A percentile compares a stretch with the other conserved stretches of the same genome.
These are phyloP conservation scores for Calocera cornea DNA, from an alignment of 768 basidiomycete genomes.

Conservation along the genomic window DNA sequence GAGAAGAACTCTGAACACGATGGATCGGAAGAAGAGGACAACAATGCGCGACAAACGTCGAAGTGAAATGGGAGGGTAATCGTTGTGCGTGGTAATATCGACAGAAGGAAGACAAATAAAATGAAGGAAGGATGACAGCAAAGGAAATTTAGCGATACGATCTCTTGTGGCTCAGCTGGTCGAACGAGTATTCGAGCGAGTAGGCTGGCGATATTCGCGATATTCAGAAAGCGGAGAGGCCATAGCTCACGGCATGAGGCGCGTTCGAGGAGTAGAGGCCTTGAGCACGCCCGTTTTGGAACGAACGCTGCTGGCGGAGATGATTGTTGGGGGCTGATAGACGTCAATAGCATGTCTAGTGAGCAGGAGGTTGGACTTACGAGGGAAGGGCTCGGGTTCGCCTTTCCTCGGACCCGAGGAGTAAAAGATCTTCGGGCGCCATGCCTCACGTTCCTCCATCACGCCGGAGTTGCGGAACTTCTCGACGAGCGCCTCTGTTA, in stretches of 20 bases:
- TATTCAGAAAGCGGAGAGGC: neutral
- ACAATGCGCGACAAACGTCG: neutral
- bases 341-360: neutral
- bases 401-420: conserved; percentile 62
- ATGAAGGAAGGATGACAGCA: neutral
- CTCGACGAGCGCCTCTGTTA: conserved; percentile 79
- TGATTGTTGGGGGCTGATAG: neutral
- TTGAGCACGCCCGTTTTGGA: conserved; percentile 1
- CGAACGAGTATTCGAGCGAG: neutral
- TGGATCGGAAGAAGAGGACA: neutral
- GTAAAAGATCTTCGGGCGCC: conserved; percentile 56
- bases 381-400: conserved; percentile 37
- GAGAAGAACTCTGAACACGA: neutral
- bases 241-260: neutral
- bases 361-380: neutral
- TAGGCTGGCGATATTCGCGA: neutral
- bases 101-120: neutral
- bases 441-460: conserved; percentile 73
- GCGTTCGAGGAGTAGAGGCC: neutral
- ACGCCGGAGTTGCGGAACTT: conserved; percentile 87
- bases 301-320: neutral
- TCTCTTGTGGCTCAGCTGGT: no score
- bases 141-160: neutral
- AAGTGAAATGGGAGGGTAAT: neutral
- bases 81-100: neutral